Evolutionary conservation across 192 early-diverging fungal genomes (phyloP).

Genomic region (Umbelopsis isabellina): DNA sequence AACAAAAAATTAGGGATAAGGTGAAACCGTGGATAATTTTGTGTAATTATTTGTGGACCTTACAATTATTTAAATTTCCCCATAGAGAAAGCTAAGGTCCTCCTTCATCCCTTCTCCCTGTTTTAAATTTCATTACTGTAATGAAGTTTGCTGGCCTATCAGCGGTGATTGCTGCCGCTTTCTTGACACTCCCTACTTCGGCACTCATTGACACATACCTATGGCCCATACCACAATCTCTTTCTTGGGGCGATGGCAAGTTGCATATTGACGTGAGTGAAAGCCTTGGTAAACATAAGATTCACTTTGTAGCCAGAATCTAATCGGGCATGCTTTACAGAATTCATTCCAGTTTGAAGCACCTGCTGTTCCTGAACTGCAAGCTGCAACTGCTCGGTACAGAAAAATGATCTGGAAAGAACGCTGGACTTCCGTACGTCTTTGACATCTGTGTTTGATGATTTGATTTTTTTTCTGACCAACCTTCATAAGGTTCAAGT

Average conservation of each 20-base stretch:
- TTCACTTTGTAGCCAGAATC: neutral
- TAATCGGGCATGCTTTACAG: slow-evolving; percentile 1
- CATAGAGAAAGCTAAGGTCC: neutral
- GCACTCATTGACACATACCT: slow-evolving; percentile 20
- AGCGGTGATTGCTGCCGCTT: slow-evolving; percentile 18
- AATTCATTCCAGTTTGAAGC: slow-evolving; percentile 33
- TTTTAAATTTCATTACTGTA: neutral
- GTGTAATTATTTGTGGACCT: neutral
- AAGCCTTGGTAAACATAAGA: neutral
- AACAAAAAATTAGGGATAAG: too few relatives aligned
- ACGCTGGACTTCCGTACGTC: slow-evolving; percentile 37
- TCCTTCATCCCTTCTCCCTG: neutral
- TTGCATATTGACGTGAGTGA: slow-evolving; percentile 28
- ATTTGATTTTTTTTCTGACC: neutral
- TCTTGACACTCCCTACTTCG: neutral
- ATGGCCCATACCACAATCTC: slow-evolving; percentile 33
- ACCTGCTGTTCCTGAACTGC: slow-evolving; percentile 22
- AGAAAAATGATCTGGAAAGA: slow-evolving; percentile 32
- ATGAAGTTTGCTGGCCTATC: slow-evolving; percentile 24
- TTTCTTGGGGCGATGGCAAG: slow-evolving; percentile 22
- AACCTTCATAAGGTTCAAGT: slow-evolving; percentile 26
- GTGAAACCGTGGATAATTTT: too few relatives aligned
- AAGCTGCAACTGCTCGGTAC: slow-evolving; percentile 39
- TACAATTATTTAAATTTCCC: slow-evolving; percentile 8
- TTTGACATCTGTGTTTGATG: neutral